These are phyloP conservation scores for Triadica sebifera DNA, from an alignment of 345 rosid genomes.

Conservation along the genomic window DNA sequence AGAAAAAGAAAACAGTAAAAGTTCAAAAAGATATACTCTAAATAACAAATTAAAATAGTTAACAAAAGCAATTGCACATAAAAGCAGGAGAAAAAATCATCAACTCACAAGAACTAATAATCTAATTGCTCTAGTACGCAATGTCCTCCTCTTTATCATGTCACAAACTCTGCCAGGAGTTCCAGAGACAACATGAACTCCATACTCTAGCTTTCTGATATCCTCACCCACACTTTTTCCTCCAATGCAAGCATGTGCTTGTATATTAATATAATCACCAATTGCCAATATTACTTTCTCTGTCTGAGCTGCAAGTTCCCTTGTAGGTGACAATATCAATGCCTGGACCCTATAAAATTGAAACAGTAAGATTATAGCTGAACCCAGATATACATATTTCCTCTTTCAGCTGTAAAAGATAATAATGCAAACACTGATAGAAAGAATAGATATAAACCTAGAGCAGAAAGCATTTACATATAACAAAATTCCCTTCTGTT, in stretches of 20 bases:
- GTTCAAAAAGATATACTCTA: too few species aligned
- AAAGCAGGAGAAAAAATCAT: background rate
- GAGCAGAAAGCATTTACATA: too few species aligned
- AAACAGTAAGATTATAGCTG: background rate
- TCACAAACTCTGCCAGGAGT: constrained; percentile 98
- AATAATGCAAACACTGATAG: background rate
- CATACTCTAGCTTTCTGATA: constrained; percentile 67
- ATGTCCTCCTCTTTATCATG: constrained; percentile 95
- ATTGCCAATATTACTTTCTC: constrained; percentile 77
- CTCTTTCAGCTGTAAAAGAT: background rate
- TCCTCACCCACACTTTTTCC: constrained; percentile 98
- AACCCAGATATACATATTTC: background rate
- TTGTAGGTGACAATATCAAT: constrained; percentile 86
- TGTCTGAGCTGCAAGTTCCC: constrained; percentile 91
- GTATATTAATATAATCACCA: constrained; percentile 68
- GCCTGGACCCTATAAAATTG: constrained; percentile 73
- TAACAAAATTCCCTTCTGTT: background rate
- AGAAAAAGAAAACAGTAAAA: background rate
- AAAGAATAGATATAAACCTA: too few species aligned
- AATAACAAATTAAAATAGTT: too few species aligned
- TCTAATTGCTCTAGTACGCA: constrained; percentile 73
- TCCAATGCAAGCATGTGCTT: constrained; percentile 86
- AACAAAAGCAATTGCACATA: background rate
- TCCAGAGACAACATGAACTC: constrained; percentile 85
- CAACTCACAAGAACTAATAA: constrained; percentile 40